Evolutionary conservation across 371 early-diverging fungal species (phyloP).

Genomic region (Mortierella sp.): DNA sequence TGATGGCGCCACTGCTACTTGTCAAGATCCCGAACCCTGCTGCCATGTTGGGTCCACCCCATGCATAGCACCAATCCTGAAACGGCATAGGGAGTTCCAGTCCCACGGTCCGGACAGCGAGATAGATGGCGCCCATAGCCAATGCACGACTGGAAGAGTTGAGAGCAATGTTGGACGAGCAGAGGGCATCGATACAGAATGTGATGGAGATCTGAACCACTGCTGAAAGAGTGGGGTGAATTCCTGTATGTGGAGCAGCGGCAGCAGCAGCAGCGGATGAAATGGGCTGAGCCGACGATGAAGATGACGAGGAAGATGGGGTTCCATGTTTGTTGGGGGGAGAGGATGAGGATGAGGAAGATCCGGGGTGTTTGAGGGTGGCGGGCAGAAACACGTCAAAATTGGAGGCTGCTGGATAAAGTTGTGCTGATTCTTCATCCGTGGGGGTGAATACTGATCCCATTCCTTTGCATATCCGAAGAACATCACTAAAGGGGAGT

Average conservation of each 20-base stretch:
- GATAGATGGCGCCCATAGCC: constrained; percentile 49
- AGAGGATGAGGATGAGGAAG: constrained; percentile 7
- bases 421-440: constrained; percentile 42
- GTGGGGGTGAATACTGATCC: constrained; percentile 47
- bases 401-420: constrained; percentile 42
- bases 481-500: constrained; percentile 43
- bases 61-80: constrained; percentile 52
- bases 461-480: constrained; percentile 55
- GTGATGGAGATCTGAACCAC: constrained; percentile 49
- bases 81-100: constrained; percentile 45
- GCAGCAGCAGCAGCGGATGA: background rate
- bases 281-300: constrained; percentile 10
- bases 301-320: constrained; percentile 28
- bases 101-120: constrained; percentile 43
- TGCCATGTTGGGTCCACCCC: constrained; percentile 41
- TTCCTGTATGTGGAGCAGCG: constrained; percentile 18
- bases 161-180: constrained; percentile 43
- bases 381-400: constrained; percentile 50
- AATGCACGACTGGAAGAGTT: constrained; percentile 41
- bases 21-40: constrained; percentile 33
- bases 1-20: constrained; percentile 9
- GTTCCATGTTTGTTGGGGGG: constrained; percentile 34
- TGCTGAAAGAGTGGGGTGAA: constrained; percentile 49
- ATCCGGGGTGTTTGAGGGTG: background rate
- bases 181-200: constrained; percentile 50